Evolutionary conservation across 2,329 filamentous ascomycete species (phyloP), one percentile per base, ranked within the genome.

Genomic region (Fusarium clavum): DNA sequence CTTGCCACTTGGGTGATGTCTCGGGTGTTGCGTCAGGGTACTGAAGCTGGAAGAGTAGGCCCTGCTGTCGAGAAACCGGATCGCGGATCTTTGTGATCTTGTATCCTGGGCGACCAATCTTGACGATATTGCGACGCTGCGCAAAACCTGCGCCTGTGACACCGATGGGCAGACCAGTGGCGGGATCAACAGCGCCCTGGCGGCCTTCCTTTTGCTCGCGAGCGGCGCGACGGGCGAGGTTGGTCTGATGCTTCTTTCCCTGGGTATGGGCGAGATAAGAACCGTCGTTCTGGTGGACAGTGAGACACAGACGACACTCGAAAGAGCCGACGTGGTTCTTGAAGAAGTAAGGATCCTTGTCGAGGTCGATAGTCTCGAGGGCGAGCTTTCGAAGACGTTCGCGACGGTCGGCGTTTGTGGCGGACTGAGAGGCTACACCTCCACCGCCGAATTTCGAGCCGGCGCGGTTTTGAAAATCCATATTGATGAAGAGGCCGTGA

Each of bases 281-380:
- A 69, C 96, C 96, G 84, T 99, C 96, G 81, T 99, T 99, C 78
- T 99, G 96, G 86, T 99, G 96, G 7, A 98, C 95, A 0, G 96
- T 99, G 27, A 99, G 86, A 78, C 96, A 99, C 43, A 99, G 91
- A 30, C 96, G 93, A 81, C 96, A 99, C 82, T 99, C 96, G 82
- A 98, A 99, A 77, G 92, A 96, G 78, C 96, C 96, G 76, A 98
- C 93, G 82, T 99, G 95, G 86, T 99, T 99, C 82, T 97, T 97
- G 91, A 99, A 99, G 86, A 98, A 98, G 88, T 98, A 99, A 0
- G 96, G 96, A 83, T 99, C 96, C 84, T 98, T 98, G 83, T 98
- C 96, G 69, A 98, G 92, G 84, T 98, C 95, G 86, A 99, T 99
- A 59, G 94, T 97, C 84, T 99, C 96, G 78, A 99, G 93, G 62